Percentiles rank a stretch among this genome's conserved stretches.
Evolutionary conservation across 2,329 filamentous ascomycete genomes (phyloP).

Genomic region (Chaetomiaceae sp.): DNA sequence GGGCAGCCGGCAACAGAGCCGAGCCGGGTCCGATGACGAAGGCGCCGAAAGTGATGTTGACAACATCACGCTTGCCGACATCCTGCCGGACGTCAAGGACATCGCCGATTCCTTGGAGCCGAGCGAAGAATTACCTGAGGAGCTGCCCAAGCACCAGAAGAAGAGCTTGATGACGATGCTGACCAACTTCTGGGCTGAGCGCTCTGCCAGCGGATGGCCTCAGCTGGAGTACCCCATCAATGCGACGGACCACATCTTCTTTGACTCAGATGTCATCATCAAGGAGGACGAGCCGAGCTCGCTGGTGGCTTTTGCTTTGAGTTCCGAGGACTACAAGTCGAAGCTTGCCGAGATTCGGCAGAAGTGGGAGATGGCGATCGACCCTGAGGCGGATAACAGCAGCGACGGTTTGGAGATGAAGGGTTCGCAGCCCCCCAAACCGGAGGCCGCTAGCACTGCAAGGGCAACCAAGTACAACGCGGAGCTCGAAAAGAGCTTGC

Average conservation of each 20-base stretch:
- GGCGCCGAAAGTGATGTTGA: constrained; percentile 68
- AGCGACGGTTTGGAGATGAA: constrained; percentile 30
- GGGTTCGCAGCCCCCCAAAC: constrained; percentile 34
- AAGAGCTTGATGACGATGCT: constrained; percentile 92
- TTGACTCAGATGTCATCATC: constrained; percentile 94
- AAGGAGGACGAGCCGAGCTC: constrained; percentile 97
- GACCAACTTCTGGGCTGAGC: constrained; percentile 96
- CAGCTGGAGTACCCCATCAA: constrained; percentile 88
- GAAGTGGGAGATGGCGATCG: constrained; percentile 42
- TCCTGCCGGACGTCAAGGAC: constrained; percentile 58
- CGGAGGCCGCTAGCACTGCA: constrained; percentile 36
- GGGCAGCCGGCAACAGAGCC: constrained; percentile 45
- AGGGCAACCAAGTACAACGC: constrained; percentile 46
- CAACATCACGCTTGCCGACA: constrained; percentile 62
- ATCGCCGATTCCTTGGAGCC: constrained; percentile 60
- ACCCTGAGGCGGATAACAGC: constrained; percentile 34
- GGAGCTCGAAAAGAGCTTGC: constrained; percentile 78
- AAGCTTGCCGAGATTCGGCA: constrained; percentile 68
- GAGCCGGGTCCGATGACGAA: constrained; percentile 66
- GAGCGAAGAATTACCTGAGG: constrained; percentile 57
- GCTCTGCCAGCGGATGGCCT: constrained; percentile 91
- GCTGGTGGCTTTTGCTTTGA: constrained; percentile 86
- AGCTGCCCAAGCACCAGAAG: constrained; percentile 88
- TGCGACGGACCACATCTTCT: constrained; percentile 88
- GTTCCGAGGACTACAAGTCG: constrained; percentile 77